Evolutionary conservation across 208 protist genomes (phyloP).

Genomic region (Giardia duodenalis): DNA sequence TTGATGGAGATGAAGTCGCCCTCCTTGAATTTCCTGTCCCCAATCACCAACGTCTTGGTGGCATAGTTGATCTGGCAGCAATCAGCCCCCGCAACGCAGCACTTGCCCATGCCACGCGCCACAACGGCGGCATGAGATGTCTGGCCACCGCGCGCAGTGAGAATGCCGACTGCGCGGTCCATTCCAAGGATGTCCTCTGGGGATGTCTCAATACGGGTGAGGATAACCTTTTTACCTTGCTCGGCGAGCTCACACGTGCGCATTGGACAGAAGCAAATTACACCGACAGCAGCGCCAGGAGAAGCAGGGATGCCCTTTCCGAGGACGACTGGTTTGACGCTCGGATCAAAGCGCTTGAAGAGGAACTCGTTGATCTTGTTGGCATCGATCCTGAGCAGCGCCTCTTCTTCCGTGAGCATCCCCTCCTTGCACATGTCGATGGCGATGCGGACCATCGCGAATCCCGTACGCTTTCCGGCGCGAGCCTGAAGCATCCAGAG

Average conservation of each 20-base stretch:
- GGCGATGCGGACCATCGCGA: conserved; percentile 63
- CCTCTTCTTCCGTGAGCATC: conserved; percentile 44
- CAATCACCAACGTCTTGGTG: conserved; percentile 54
- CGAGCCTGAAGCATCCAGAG: conserved; percentile 78
- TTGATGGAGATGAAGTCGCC: conserved; percentile 71
- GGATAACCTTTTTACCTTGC: conserved; percentile 56
- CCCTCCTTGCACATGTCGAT: conserved; percentile 69
- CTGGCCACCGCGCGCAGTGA: conserved; percentile 72
- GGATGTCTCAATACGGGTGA: conserved; percentile 71
- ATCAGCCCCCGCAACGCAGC: conserved; percentile 61
- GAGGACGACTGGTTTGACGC: conserved; percentile 51
- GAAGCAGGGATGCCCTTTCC: conserved; percentile 69
- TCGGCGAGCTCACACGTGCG: conserved; percentile 54
- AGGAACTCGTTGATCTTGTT: conserved; percentile 59
- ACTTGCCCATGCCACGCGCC: conserved; percentile 75
- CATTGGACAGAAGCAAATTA: conserved; percentile 65
- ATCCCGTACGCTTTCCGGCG: conserved; percentile 69
- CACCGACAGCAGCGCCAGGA: conserved; percentile 66
- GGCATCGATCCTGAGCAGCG: conserved; percentile 38
- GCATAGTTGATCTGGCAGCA: conserved; percentile 58
- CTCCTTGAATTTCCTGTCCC: conserved; percentile 53
- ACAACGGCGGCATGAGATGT: conserved; percentile 83
- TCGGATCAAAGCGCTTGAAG: conserved; percentile 61
- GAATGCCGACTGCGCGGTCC: conserved; percentile 62
- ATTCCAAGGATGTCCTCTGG: conserved; percentile 76